Base-by-base conservation (phyloP, 192 early-diverging fungal species). In the Backusella sp. region DNA sequence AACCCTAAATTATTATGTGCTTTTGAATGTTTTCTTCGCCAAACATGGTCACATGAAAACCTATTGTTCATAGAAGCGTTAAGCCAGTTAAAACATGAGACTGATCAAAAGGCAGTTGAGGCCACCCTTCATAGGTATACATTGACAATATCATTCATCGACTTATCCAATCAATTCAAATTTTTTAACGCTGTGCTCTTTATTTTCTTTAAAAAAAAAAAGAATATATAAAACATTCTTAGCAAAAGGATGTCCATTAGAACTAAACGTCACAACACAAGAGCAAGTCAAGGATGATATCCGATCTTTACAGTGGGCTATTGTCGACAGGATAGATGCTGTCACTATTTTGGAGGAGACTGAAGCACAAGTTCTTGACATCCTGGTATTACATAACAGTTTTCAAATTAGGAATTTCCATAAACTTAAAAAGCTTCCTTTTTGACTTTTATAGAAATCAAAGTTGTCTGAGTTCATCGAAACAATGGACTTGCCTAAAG, bases 141-240 rank as follows among this genome's bases (percentile, higher is more conserved):
- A 6, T 15, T 28, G 23, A 12, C 56, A 28, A 7, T 21, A n/a
- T 56, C 8, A 53, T 21, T 62, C 2, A 62, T 12, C 23, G 23
- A 26, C 21, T 62, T 32, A 35, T 68, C 34, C 34, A 35, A n/a
- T 30, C 66, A 68, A 30, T 5, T 32, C 66, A 36, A 17, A 17
- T 17, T 32, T 8, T 44, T 19, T 12, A 21, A 42, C 32, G 36
- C 66, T 11, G 4, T 69, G 5, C 17, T 53, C 28, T 34, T 70
- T 34, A 30, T 68, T 70, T 56, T 78, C 52, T 15, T 7, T 72
- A 14, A 6, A 39, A n/a, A 70, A n/a, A 70, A 23, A 39, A 70
- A 70, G 82, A 52, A 83, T 83, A 19, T 83, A 70, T 26, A 79
- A 83, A 41, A 83, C 75, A 26, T 83, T 83, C 42, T 39, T 83